A percentile compares a stretch with the other conserved stretches of the same genome.
phyloP scores from a whole-genome alignment of 2,329 filamentous ascomycete species.

The Venturia carpophila region DNA sequence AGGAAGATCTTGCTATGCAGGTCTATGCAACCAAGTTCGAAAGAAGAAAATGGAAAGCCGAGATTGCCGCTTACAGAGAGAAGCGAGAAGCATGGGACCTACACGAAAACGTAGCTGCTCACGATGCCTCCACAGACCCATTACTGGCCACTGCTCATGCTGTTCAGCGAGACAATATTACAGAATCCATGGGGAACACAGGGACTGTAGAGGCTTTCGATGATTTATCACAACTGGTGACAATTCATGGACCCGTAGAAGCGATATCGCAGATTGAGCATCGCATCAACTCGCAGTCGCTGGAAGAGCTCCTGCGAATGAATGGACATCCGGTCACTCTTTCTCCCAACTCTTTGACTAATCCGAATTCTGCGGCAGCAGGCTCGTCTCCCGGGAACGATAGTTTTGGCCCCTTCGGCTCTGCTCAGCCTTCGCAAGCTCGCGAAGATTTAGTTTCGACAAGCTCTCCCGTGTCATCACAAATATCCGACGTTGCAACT shows the following conservation, averaged over 20 bases:
- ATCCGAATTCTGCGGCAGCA: background rate
- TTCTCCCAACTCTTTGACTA: background rate
- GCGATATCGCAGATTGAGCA: slow-evolving; percentile 9
- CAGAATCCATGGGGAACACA: background rate
- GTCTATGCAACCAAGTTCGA: slow-evolving; percentile 47
- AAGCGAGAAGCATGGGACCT: slow-evolving; percentile 1
- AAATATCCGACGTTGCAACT: background rate
- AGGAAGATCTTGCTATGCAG: slow-evolving; percentile 50
- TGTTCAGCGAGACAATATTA: background rate
- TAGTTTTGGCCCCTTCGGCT: background rate
- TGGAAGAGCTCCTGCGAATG: slow-evolving; percentile 7
- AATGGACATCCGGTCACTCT: background rate
- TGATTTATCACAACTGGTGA: background rate
- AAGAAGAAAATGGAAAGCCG: slow-evolving; percentile 48
- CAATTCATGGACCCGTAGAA: slow-evolving; percentile 6
- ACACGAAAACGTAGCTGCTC: background rate
- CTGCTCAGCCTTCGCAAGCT: background rate
- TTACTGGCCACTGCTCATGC: slow-evolving; percentile 8
- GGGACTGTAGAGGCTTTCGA: background rate
- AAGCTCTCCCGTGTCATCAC: background rate
- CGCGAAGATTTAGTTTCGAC: background rate
- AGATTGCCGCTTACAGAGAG: slow-evolving; percentile 24
- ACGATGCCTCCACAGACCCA: background rate
- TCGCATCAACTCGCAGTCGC: background rate
- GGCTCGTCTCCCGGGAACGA: background rate